These are phyloP conservation scores for Arthrinium puccinioides DNA, from an alignment of 2,329 filamentous ascomycete genomes.

Conservation along the genomic window DNA sequence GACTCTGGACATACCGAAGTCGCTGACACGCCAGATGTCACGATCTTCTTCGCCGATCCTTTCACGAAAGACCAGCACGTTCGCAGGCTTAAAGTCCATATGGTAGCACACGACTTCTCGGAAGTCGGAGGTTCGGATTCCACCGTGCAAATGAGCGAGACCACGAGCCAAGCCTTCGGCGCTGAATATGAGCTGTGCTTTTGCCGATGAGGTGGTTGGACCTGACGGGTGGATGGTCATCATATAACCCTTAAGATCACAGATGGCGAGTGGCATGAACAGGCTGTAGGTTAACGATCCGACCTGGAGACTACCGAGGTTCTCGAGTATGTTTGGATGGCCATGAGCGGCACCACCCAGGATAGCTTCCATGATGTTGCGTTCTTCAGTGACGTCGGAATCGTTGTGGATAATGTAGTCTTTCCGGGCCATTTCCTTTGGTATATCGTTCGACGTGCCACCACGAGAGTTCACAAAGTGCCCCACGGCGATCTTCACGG, in stretches of 20 bases:
- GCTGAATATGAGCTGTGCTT: conserved; percentile 18
- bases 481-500: conserved; percentile 22
- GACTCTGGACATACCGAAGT: conserved; percentile 32
- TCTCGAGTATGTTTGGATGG: conserved; percentile 27
- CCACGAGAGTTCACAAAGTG: conserved; percentile 20
- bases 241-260: conserved; percentile 30
- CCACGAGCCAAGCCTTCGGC: conserved; percentile 25
- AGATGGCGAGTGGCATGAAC: conserved; percentile 31
- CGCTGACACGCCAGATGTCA: conserved; percentile 31
- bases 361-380: conserved; percentile 26
- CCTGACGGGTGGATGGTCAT: conserved; percentile 11
- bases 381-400: conserved; percentile 18
- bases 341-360: conserved; percentile 21
- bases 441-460: conserved; percentile 10
- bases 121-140: conserved; percentile 16
- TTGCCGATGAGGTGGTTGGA: conserved; percentile 12
- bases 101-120: conserved; percentile 30
- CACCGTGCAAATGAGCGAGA: conserved; percentile 29
- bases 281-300: conserved; percentile 25
- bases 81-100: conserved; percentile 31
- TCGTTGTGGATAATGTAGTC: conserved; percentile 24
- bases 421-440: conserved; percentile 25
- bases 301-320: conserved; percentile 25
- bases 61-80: conserved; percentile 23
- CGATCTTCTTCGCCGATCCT: conserved; percentile 7